A percentile compares a stretch with the other conserved stretches of the same genome.
These are phyloP conservation scores for Aspergillus sclerotioniger DNA, from an alignment of 495 filamentous ascomycete species.

Conservation along the genomic window DNA sequence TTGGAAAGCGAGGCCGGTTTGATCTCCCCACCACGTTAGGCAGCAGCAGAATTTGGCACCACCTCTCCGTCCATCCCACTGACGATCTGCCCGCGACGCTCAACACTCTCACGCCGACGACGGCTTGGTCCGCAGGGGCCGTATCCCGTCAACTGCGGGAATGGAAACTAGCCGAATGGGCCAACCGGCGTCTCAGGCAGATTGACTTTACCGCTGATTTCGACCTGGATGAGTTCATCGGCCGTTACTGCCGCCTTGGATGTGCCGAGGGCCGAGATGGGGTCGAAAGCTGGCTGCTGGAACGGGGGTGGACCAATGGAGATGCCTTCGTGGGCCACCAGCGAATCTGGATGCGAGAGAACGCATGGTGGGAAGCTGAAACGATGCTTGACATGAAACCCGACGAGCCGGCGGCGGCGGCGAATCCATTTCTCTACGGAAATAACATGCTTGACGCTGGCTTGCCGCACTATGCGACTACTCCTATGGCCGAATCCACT, in stretches of 20 bases:
- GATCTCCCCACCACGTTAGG: conserved; percentile 66
- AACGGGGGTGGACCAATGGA: conserved; percentile 97
- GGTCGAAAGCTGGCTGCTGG: conserved; percentile 91
- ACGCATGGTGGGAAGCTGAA: conserved; percentile 96
- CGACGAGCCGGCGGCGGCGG: conserved; percentile 29
- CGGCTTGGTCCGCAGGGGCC: conserved; percentile 84
- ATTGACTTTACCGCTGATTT: conserved; percentile 98
- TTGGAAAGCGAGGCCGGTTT: conserved; percentile 71
- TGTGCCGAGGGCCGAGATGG: conserved; percentile 90
- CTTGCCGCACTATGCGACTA: conserved; percentile 25
- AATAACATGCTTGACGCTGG: conserved; percentile 33
- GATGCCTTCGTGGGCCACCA: conserved; percentile 89
- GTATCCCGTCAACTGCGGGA: conserved; percentile 89
- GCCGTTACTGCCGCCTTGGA: conserved; percentile 76
- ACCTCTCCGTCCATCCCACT: conserved; percentile 86
- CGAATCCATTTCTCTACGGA: conserved; percentile 35
- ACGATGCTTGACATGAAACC: conserved; percentile 92
- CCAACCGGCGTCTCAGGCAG: conserved; percentile 83
- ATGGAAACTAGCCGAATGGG: conserved; percentile 95
- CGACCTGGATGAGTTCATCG: conserved; percentile 86
- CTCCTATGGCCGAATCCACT: conserved; percentile 55
- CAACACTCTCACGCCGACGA: conserved; percentile 56
- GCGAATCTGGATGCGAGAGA: conserved; percentile 93
- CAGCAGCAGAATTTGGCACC: conserved; percentile 92
- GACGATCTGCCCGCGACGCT: conserved; percentile 77